Conservation (phyloP, 108 stramenopile species). For the Nitzschia inconspicua region DNA sequence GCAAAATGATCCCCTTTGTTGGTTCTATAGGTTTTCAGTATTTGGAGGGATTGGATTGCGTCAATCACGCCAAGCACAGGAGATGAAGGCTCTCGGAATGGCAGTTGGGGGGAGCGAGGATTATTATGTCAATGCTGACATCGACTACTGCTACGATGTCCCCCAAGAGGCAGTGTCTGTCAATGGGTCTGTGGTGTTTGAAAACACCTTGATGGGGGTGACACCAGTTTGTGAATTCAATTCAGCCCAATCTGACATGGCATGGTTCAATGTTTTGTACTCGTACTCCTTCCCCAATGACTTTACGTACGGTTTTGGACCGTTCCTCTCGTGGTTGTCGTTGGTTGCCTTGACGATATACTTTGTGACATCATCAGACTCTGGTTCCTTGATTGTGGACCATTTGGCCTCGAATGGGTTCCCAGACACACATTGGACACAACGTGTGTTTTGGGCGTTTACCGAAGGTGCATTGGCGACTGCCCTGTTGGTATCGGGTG, state of each 20-base stretch:
- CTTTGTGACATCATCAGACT: constrained; percentile 69
- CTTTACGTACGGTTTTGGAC: constrained; percentile 40
- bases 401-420: constrained; percentile 49
- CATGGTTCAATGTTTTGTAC: constrained; percentile 58
- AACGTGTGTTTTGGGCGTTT: constrained; percentile 65
- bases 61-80: constrained; percentile 42
- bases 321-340: constrained; percentile 36
- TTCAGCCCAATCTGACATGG: constrained; percentile 4
- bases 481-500: constrained; percentile 47
- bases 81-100: constrained; percentile 29
- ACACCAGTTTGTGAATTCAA: constrained; percentile 46
- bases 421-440: constrained; percentile 46
- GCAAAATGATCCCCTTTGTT: too few relatives aligned
- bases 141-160: constrained; percentile 40
- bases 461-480: constrained; percentile 50
- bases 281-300: constrained; percentile 41
- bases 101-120: constrained; percentile 17
- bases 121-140: constrained; percentile 21
- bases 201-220: constrained; percentile 35
- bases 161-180: constrained; percentile 40
- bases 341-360: constrained; percentile 44
- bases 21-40: constrained; percentile 55
- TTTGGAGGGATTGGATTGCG: constrained; percentile 62
- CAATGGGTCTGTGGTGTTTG: constrained; percentile 22
- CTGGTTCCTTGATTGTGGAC: constrained; percentile 65